Evolutionary conservation across 2,329 filamentous ascomycete species (phyloP).

Genomic region (Paecilomyces formosus): DNA sequence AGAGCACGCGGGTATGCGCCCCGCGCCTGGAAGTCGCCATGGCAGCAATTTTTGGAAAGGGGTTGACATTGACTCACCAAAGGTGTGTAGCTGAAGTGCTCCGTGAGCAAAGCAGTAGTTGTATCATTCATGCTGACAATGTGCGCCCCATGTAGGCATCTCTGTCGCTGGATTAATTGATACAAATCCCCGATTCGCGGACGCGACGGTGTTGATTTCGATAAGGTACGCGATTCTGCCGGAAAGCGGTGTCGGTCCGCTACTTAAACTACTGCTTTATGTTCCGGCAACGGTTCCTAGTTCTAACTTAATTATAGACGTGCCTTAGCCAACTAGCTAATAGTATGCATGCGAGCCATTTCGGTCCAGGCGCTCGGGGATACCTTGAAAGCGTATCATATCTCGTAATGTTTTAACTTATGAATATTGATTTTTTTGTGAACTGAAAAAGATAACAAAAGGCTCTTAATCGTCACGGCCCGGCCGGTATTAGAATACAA

Average conservation of each 20-base stretch:
- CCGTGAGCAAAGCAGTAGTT: conserved; percentile 65
- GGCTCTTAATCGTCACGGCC: not conserved
- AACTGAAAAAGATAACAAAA: not conserved
- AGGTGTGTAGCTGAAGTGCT: conserved; percentile 92
- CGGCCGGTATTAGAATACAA: conserved; percentile 1
- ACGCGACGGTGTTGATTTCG: not conserved
- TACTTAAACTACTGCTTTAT: not conserved
- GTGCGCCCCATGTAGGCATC: not conserved
- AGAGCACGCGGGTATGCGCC: not conserved
- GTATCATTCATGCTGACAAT: conserved; percentile 34
- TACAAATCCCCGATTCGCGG: not conserved
- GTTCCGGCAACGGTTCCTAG: not conserved
- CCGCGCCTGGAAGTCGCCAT: not conserved
- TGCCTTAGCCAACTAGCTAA: not conserved
- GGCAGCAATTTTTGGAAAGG: not conserved
- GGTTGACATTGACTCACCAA: conserved; percentile 53
- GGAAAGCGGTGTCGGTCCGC: not conserved
- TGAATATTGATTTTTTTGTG: not conserved
- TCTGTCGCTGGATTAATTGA: not conserved
- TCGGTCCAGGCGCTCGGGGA: not conserved
- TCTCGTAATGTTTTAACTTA: not conserved
- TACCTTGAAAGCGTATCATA: not conserved
- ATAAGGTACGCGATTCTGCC: not conserved
- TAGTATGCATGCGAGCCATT: not conserved
- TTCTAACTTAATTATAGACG: not conserved